These are phyloP conservation scores for Vaccinium macrocarpon DNA, from an alignment of 148 eudicot genomes.

Conservation along the genomic window DNA sequence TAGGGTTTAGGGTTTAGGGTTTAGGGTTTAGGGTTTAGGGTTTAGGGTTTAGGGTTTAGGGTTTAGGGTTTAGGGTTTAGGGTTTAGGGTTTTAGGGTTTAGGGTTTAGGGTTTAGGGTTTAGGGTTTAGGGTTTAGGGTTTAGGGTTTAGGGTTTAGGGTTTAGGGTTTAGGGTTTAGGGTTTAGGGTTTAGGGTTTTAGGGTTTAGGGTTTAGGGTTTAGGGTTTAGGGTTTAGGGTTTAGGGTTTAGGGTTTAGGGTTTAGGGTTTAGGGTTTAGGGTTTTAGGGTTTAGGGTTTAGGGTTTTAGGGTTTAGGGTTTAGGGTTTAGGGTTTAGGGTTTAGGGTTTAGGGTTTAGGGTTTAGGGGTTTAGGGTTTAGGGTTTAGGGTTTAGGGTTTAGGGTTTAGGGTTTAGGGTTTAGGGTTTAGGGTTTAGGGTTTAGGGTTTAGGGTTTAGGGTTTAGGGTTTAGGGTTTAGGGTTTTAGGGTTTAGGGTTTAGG, in stretches of 20 bases:
- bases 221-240: background rate
- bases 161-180: no score
- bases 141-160: no score
- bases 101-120: no score
- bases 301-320: background rate
- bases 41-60: no score
- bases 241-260: background rate
- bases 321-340: background rate
- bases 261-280: background rate
- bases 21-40: no score
- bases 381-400: background rate
- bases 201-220: background rate
- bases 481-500: background rate
- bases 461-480: background rate
- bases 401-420: background rate
- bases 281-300: background rate
- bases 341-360: background rate
- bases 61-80: no score
- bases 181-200: no score
- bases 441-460: background rate
- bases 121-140: no score
- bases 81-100: no score
- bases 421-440: background rate
- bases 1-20: background rate
- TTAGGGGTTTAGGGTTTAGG: no score